These are phyloP conservation scores for Ascochyta clinopodiicola DNA, from an alignment of 2,329 filamentous ascomycete genomes.

Conservation along the genomic window DNA sequence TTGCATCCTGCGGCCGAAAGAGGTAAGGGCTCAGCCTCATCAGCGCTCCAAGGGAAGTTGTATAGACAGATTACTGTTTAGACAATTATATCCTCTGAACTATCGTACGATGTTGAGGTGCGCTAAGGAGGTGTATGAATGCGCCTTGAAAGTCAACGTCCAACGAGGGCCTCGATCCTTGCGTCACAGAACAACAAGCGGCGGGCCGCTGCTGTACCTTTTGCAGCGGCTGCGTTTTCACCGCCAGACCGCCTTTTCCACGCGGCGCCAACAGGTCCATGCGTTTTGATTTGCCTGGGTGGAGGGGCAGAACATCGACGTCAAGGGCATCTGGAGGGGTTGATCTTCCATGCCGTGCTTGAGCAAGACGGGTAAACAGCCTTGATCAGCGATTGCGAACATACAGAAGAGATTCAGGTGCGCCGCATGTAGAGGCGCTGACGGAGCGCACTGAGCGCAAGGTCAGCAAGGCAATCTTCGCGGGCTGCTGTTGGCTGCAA, in stretches of 20 bases:
- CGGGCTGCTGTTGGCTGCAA: constrained; percentile 34
- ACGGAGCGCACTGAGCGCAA: constrained; percentile 13
- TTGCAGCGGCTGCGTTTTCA: constrained; percentile 40
- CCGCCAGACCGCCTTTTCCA: constrained; percentile 47
- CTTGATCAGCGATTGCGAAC: constrained; percentile 7
- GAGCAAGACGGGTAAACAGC: constrained; percentile 9
- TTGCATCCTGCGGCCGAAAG: constrained; percentile 23
- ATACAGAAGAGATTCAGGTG: constrained; percentile 25
- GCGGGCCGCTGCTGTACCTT: constrained; percentile 33
- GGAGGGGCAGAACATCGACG: constrained; percentile 37
- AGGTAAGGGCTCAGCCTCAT: constrained; percentile 13
- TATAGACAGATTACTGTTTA: neutral
- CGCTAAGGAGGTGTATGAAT: neutral
- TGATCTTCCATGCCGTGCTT: constrained; percentile 19
- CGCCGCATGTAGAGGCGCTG: constrained; percentile 24
- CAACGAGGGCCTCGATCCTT: constrained; percentile 22
- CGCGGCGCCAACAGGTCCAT: constrained; percentile 30
- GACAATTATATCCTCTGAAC: neutral
- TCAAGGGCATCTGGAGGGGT: constrained; percentile 32
- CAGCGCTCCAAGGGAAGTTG: constrained; percentile 2
- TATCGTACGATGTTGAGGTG: neutral
- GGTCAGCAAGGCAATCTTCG: constrained; percentile 29
- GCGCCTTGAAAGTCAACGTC: neutral
- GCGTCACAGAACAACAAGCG: constrained; percentile 33
- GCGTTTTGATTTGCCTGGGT: constrained; percentile 41